Conservation (phyloP, 371 early-diverging fungal species). For the Lichtheimia ramosa region DNA sequence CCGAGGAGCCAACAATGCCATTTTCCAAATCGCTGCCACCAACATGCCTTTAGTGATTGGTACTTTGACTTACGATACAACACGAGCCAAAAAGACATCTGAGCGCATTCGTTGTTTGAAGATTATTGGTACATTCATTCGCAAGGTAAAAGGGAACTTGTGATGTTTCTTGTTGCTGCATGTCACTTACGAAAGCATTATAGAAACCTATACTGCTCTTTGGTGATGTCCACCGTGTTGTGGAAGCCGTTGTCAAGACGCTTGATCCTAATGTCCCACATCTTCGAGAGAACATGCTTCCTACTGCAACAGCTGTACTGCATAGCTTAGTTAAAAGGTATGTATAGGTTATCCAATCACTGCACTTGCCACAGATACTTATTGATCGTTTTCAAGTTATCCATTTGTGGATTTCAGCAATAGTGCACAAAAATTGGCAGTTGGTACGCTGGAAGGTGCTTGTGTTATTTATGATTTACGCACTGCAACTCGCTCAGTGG, state of each 20-base stretch:
- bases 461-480: constrained; percentile 79
- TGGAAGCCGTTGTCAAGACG: constrained; percentile 83
- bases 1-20: constrained; percentile 67
- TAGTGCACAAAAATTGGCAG: constrained; percentile 73
- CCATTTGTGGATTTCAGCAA: constrained; percentile 79
- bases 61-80: constrained; percentile 76
- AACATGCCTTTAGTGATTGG: constrained; percentile 73
- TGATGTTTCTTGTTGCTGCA: background rate
- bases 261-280: constrained; percentile 80
- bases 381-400: constrained; percentile 33
- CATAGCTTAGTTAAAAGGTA: constrained; percentile 77
- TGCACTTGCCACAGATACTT: background rate
- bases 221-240: constrained; percentile 59
- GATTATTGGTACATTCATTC: constrained; percentile 71
- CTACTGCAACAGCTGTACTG: constrained; percentile 70
- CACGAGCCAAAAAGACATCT: constrained; percentile 58
- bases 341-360: background rate
- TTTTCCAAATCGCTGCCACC: constrained; percentile 71
- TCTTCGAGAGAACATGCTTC: constrained; percentile 71
- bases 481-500: constrained; percentile 80
- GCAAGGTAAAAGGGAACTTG: constrained; percentile 50
- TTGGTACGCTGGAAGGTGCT: constrained; percentile 81
- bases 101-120: constrained; percentile 65
- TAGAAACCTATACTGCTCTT: constrained; percentile 71
- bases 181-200: background rate